A percentile compares a stretch with the other conserved stretches of the same genome.
Conservation (phyloP, 306 rosid genomes). For the Sechiopsis laciniata region DNA sequence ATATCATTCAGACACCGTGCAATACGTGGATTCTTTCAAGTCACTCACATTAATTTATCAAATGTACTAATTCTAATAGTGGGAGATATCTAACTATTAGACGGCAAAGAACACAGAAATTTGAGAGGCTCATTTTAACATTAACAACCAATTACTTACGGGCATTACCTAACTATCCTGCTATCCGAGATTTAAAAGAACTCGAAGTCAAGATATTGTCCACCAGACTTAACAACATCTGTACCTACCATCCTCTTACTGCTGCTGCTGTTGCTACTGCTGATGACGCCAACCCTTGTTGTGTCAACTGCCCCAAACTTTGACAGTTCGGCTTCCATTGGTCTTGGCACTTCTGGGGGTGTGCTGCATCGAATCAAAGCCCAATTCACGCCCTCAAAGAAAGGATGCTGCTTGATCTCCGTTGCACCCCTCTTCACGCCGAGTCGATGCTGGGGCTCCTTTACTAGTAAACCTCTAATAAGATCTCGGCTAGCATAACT, state of each 20-base stretch:
- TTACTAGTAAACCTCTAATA: slow-evolving; percentile 70
- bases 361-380: slow-evolving; percentile 87
- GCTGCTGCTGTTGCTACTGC: slow-evolving; percentile 31
- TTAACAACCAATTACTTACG: slow-evolving; percentile 28
- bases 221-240: slow-evolving; percentile 63
- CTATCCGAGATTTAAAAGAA: slow-evolving; percentile 61
- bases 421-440: slow-evolving; percentile 92
- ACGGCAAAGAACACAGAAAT: not conserved
- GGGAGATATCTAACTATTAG: slow-evolving; percentile 16
- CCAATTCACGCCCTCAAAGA: slow-evolving; percentile 94
- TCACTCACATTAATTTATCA: slow-evolving; percentile 6
- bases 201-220: slow-evolving; percentile 93
- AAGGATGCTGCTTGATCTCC: slow-evolving; percentile 88
- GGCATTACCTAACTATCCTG: slow-evolving; percentile 32
- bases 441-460: slow-evolving; percentile 85
- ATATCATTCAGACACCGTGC: not conserved
- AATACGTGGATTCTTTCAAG: slow-evolving; percentile 8
- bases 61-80: slow-evolving; percentile 8
- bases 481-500: slow-evolving; percentile 78
- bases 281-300: slow-evolving; percentile 40
- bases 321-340: slow-evolving; percentile 54
- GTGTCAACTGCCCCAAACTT: slow-evolving; percentile 54
- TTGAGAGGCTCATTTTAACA: slow-evolving; percentile 24
- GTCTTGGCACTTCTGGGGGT: slow-evolving; percentile 89
- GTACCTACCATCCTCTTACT: slow-evolving; percentile 71